Evolutionary conservation across 306 rosid species (phyloP), one percentile per base, ranked within the genome.

Genomic region (Gillenia trifoliata): DNA sequence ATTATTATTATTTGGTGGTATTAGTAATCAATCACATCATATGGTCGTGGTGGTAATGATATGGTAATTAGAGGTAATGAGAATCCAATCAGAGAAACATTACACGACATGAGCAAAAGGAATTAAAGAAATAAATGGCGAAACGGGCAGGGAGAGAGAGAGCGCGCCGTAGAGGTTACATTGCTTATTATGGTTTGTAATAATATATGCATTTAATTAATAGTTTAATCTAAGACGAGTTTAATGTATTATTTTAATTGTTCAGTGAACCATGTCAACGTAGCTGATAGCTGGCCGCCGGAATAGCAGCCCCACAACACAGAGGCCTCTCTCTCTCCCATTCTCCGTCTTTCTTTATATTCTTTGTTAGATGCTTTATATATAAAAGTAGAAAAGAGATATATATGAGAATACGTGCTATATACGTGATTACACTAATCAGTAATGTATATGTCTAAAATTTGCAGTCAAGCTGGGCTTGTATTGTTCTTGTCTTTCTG

Each of bases 251-350:
- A 60, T 67, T n/a, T 36, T 22, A 22, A 66, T 26, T 43, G 72
- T n/a, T 77, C 10, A 75, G 86, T 80, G 82, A 87, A 94, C 87
- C 84, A 90, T 82, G 95, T 90, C 98, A 89, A 90, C 89, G 83
- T 90, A 87, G 96, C 93, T 90, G 91, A 83, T 88, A 88, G 96
- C 98, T 93, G 95, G 96, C n/a, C n/a, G n/a, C n/a, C n/a, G n/a
- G n/a, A n/a, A n/a, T n/a, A n/a, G n/a, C n/a, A n/a, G n/a, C n/a
- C n/a, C n/a, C n/a, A n/a, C n/a, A n/a, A n/a, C n/a, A n/a, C n/a
- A n/a, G n/a, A n/a, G n/a, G n/a, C 82, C 76, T 79, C 62, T 70
- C 88, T 84, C 78, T 72, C 82, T 26, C 41, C 28, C 57, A 12
- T 47, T 11, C 49, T 6, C 73, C 52, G 12, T 59, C 19, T 64